Evolutionary conservation across 768 basidiomycete species (phyloP).

Genomic region (Roridomyces roridus): DNA sequence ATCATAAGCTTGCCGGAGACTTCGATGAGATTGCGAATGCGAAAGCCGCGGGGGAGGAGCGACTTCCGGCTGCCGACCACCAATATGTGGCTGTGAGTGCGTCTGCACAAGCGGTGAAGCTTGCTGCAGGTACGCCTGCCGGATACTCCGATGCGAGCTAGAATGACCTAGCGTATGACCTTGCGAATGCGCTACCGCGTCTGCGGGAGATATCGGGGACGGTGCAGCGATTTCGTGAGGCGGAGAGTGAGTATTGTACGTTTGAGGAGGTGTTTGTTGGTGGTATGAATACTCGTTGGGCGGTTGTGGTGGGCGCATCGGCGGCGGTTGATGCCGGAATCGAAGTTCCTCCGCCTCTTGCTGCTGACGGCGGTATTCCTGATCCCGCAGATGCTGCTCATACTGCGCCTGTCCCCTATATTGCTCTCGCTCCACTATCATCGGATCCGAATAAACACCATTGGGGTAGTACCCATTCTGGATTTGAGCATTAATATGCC

Average conservation of each 20-base stretch:
- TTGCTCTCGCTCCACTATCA: too few relatives aligned
- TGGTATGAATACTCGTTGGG: constrained; percentile 25
- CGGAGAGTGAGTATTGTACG: constrained; percentile 18
- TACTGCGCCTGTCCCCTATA: too few relatives aligned
- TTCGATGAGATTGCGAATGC: constrained; percentile 19
- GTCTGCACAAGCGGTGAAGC: constrained; percentile 15
- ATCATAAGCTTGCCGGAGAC: constrained; percentile 19
- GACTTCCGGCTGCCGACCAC: constrained; percentile 13
- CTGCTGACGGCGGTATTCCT: constrained; percentile 32
- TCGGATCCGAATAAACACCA: constrained; percentile 39
- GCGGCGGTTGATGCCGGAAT: constrained; percentile 27
- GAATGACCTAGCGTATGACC: constrained; percentile 21
- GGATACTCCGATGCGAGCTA: constrained; percentile 27
- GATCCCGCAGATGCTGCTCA: constrained; percentile 33
- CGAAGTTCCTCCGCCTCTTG: constrained; percentile 27
- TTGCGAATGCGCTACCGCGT: constrained; percentile 6
- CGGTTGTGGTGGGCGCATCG: constrained; percentile 28
- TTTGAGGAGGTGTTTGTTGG: constrained; percentile 16
- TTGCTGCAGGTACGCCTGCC: constrained; percentile 29
- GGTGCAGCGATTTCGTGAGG: not conserved
- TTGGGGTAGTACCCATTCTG: constrained; percentile 49
- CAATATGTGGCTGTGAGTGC: constrained; percentile 9
- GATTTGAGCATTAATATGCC: constrained; percentile 56
- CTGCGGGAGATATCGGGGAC: constrained; percentile 12
- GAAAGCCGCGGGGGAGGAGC: constrained; percentile 15